Percentiles rank a stretch among this genome's conserved stretches.
Conservation (phyloP, 768 basidiomycete genomes). For the Rubroboletus satanas region DNA sequence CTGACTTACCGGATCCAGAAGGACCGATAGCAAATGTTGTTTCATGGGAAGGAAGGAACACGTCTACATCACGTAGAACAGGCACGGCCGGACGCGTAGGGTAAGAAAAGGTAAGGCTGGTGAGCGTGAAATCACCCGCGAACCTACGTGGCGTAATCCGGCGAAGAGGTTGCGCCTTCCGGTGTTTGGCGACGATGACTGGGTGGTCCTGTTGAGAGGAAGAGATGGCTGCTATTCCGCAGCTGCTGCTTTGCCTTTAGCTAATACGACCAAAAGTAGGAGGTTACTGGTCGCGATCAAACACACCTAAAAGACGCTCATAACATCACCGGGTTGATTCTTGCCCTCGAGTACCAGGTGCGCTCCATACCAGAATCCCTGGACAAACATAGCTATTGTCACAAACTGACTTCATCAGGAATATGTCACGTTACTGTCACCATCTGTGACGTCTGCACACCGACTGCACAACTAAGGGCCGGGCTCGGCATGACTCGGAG, state of each 20-base stretch:
- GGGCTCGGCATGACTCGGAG: too few species aligned
- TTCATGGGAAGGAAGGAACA: slow-evolving; percentile 69
- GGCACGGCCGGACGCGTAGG: slow-evolving; percentile 63
- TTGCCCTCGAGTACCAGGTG: slow-evolving; percentile 77
- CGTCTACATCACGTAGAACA: slow-evolving; percentile 53
- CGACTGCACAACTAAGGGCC: too few species aligned
- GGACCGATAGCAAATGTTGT: slow-evolving; percentile 79
- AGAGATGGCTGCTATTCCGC: slow-evolving; percentile 24
- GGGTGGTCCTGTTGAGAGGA: slow-evolving; percentile 35
- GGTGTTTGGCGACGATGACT: slow-evolving; percentile 19
- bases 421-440: too few species aligned
- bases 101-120: slow-evolving; percentile 64
- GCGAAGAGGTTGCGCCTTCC: slow-evolving; percentile 37
- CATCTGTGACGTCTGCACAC: too few species aligned
- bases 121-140: slow-evolving; percentile 64
- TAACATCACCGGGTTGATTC: slow-evolving; percentile 70
- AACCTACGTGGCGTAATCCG: slow-evolving; percentile 65
- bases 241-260: slow-evolving; percentile 54
- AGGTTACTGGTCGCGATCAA: slow-evolving; percentile 85
- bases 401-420: slow-evolving; percentile 85
- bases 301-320: slow-evolving; percentile 98
- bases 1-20: slow-evolving; percentile 78
- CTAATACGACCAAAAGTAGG: slow-evolving; percentile 69
- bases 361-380: slow-evolving; percentile 94
- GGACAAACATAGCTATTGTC: slow-evolving; percentile 90